Percentiles rank a stretch among this genome's conserved stretches.
These are phyloP conservation scores for Pelargonium australe DNA, from an alignment of 441 rosid genomes.

Conservation along the genomic window DNA sequence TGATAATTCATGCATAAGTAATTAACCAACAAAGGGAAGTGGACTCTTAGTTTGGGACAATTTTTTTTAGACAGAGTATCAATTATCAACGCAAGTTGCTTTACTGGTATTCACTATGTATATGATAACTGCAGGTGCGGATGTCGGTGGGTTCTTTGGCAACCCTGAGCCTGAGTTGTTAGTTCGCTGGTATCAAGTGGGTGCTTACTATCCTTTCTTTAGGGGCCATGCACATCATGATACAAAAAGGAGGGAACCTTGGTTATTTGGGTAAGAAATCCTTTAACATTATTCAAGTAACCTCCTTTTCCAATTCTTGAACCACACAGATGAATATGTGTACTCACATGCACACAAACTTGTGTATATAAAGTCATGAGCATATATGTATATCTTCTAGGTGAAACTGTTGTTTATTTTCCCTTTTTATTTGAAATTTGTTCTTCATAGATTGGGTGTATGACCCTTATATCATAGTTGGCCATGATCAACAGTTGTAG, in stretches of 20 bases:
- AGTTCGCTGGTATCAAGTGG: conserved; percentile 98
- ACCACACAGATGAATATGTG: background rate
- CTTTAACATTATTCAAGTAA: conserved; percentile 14
- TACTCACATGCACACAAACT: background rate
- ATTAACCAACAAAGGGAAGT: too few species aligned
- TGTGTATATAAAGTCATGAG: background rate
- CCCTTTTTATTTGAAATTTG: background rate
- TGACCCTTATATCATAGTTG: background rate
- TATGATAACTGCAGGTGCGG: conserved; percentile 61
- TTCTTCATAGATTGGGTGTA: background rate
- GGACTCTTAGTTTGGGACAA: too few species aligned
- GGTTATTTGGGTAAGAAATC: conserved; percentile 81
- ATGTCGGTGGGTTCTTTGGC: conserved; percentile 96
- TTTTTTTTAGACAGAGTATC: background rate
- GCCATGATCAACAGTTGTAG: background rate
- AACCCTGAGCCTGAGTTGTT: conserved; percentile 86
- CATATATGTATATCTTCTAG: background rate
- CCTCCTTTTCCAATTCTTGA: background rate
- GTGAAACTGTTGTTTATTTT: background rate
- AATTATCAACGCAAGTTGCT: background rate
- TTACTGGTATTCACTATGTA: conserved; percentile 13
- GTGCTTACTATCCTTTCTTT: conserved; percentile 97
- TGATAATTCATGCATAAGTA: too few species aligned
- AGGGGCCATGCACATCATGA: conserved; percentile 98
- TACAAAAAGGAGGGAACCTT: conserved; percentile 96